Percentiles rank a stretch among this genome's conserved stretches.
Conservation (phyloP, 208 protist genomes). For the Wallacemonas rigidus region DNA sequence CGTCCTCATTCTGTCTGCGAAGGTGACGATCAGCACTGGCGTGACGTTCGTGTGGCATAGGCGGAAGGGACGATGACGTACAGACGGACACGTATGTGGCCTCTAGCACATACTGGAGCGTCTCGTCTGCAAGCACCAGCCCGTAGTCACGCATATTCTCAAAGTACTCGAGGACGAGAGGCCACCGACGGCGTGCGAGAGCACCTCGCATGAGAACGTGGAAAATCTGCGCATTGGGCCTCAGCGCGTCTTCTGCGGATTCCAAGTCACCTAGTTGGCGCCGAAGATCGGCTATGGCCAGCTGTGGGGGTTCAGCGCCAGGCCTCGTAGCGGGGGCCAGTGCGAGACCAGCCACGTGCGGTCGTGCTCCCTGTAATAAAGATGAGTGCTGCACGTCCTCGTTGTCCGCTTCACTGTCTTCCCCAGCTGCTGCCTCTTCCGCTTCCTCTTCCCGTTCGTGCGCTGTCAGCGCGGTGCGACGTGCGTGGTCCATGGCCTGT, state of each 20-base stretch:
- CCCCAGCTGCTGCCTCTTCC: not conserved
- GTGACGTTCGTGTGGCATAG: not conserved
- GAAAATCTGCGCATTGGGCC: conserved; percentile 68
- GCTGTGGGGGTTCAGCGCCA: not conserved
- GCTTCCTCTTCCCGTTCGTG: not conserved
- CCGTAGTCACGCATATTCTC: conserved; percentile 37
- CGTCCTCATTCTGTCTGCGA: not conserved
- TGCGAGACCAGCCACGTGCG: not conserved
- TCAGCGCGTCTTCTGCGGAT: conserved; percentile 37
- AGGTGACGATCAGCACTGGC: too few relatives aligned
- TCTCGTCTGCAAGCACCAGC: conserved; percentile 37
- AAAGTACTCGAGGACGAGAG: conserved; percentile 53
- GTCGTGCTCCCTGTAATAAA: too few relatives aligned
- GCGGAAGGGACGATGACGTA: not conserved
- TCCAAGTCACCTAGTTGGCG: conserved; percentile 32
- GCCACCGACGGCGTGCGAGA: conserved; percentile 48
- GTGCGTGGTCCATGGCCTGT: not conserved
- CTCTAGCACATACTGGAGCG: conserved; percentile 44
- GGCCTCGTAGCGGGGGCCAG: not conserved
- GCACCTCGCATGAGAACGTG: conserved; percentile 58
- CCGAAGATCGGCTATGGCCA: not conserved
- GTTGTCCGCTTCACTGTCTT: not conserved
- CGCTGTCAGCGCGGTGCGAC: not conserved
- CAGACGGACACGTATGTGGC: conserved; percentile 28
- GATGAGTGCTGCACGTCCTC: not conserved